Conservation (phyloP, 2,329 filamentous ascomycete genomes). For the Botrytis aclada region DNA sequence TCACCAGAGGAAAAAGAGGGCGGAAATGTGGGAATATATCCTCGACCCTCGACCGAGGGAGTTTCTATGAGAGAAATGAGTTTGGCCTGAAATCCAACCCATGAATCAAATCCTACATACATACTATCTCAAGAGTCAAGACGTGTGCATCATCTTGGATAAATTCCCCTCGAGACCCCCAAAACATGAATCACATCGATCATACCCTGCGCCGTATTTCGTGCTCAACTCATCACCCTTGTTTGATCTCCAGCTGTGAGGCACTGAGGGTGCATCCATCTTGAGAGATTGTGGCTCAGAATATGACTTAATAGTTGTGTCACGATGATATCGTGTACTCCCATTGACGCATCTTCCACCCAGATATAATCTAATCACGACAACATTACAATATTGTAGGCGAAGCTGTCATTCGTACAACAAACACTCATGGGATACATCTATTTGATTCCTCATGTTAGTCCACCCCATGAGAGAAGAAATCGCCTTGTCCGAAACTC, state of each 20-base stretch:
- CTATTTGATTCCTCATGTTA: not conserved
- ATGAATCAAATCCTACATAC: not conserved
- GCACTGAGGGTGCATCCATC: not conserved
- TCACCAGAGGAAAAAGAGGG: not conserved
- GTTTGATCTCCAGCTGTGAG: not conserved
- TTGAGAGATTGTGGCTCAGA: not conserved
- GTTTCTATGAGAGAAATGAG: not conserved
- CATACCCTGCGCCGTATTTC: not conserved
- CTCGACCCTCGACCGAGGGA: not conserved
- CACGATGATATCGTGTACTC: not conserved
- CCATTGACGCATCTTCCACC: not conserved
- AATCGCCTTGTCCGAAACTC: not conserved
- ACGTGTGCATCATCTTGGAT: constrained; percentile 6
- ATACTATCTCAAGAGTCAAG: no score
- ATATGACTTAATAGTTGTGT: not conserved
- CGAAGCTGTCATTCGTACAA: not conserved
- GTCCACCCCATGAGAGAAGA: not conserved
- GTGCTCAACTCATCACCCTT: not conserved
- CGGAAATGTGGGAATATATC: not conserved
- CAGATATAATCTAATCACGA: constrained; percentile 4
- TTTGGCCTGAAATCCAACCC: not conserved
- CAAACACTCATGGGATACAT: not conserved
- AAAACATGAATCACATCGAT: not conserved
- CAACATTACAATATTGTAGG: not conserved
- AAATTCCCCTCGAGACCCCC: not conserved